These are phyloP conservation scores for Arachis monticola DNA, from an alignment of 331 rosid genomes.

Conservation along the genomic window DNA sequence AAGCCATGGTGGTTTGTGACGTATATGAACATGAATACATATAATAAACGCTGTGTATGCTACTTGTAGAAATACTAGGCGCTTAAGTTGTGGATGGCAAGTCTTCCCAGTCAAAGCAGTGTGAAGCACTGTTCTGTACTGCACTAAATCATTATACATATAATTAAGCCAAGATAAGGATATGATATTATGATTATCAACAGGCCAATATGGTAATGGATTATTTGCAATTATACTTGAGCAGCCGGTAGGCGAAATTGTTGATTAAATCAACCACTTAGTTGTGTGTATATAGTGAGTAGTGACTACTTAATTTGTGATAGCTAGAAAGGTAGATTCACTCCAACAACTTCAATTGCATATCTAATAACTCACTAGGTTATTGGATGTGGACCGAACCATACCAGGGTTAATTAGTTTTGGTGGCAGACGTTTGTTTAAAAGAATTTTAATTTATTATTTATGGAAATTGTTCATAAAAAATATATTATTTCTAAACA, in stretches of 20 bases:
- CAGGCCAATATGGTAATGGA: not conserved
- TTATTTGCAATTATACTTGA: conserved; percentile 2
- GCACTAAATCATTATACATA: not conserved
- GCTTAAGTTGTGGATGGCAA: not conserved
- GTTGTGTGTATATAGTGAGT: not conserved
- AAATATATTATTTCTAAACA: too few relatives aligned
- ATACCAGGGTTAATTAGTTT: too few relatives aligned
- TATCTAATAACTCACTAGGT: not conserved
- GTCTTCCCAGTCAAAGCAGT: not conserved
- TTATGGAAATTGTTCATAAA: too few relatives aligned
- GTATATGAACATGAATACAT: not conserved
- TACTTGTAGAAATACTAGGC: conserved; percentile 3
- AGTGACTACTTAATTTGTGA: not conserved
- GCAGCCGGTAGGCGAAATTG: conserved; percentile 11
- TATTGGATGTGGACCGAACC: not conserved
- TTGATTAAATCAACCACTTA: conserved; percentile 25
- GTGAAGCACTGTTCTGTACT: not conserved
- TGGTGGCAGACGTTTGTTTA: too few relatives aligned
- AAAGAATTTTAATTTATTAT: too few relatives aligned
- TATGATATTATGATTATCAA: not conserved
- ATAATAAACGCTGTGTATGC: not conserved
- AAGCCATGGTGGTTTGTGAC: conserved; percentile 10
- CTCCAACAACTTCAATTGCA: conserved; percentile 2
- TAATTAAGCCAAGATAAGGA: not conserved
- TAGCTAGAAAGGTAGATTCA: not conserved